Evolutionary conservation across 768 basidiomycete species (phyloP), one percentile per base, ranked within the genome.

Genomic region (Lanmaoa rubissima): DNA sequence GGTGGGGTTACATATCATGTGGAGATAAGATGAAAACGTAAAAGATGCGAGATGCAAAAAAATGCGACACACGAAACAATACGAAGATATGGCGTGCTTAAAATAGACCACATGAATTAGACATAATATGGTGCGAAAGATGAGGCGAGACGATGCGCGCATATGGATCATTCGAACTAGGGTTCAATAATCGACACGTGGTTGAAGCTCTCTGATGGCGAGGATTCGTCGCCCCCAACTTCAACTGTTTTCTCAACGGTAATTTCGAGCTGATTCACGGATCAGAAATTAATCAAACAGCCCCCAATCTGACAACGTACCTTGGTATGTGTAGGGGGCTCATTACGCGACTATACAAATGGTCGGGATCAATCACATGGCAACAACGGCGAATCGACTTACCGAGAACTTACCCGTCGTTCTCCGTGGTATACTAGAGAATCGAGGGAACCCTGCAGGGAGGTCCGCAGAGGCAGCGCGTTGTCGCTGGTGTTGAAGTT

Each of bases 381-480:
- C 5, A 13, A 48, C 1, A 24, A 26, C 3, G n/a, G 21, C 14
- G 24, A 48, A 42, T 14, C 7, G 21, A 55, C 67, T 56, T 54
- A 65, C 69, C 36, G 59, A 26, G 24, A 46, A 46, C 26, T 45
- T 57, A 0, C 38, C 54, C 6, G 19, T 21, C 10, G 47, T 42
- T 55, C 55, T 61, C 42, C 55, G 57, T 5, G 66, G 70, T n/a
- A 55, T 28, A 40, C 48, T 60, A n/a, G 61, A 32, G 21, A 62
- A 64, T n/a, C 69, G 62, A 6, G 63, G 71, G 21, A 67, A 50
- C 21, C 69, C 67, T 1, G 48, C 51, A 36, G 67, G 67, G 24
- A 73, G 54, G 8, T 71, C 70, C n/a, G 61, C 63, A 11, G 71
- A 73, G 39, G 70, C 55, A 12, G 59, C 62, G 34, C 71, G 69